Percentiles rank a stretch among this genome's conserved stretches.
These are phyloP conservation scores for Cadophora sp. DNA, from an alignment of 2,329 filamentous ascomycete species.

Conservation along the genomic window DNA sequence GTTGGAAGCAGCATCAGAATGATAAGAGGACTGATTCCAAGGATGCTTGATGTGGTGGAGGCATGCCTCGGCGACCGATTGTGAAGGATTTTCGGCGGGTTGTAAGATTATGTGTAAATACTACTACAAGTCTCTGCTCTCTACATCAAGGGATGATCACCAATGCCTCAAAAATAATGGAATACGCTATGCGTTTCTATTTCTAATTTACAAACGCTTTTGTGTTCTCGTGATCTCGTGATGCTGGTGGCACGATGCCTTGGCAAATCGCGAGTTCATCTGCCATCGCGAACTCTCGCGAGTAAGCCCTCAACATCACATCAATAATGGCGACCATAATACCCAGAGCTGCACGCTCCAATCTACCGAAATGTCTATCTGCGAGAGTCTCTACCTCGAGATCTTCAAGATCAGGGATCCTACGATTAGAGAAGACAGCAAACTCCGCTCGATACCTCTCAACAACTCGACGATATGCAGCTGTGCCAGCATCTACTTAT, in stretches of 20 bases:
- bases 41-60: constrained; percentile 56
- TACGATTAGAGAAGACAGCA: constrained; percentile 15
- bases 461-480: constrained; percentile 33
- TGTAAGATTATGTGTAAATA: constrained; percentile 23
- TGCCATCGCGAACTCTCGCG: constrained; percentile 30
- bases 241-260: constrained; percentile 1
- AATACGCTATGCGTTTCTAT: neutral
- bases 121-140: constrained; percentile 5
- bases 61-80: constrained; percentile 7
- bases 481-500: constrained; percentile 39
- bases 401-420: neutral
- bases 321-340: constrained; percentile 36
- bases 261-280: constrained; percentile 23
- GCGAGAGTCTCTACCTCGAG: constrained; percentile 17
- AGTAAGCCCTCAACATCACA: constrained; percentile 19
- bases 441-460: constrained; percentile 32
- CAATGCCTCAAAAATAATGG: neutral
- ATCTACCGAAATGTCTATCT: constrained; percentile 29
- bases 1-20: constrained; percentile 92
- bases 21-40: constrained; percentile 81
- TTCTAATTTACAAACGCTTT: neutral
- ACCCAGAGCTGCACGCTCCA: constrained; percentile 37
- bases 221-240: neutral
- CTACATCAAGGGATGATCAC: neutral
- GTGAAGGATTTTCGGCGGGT: constrained; percentile 14